These are phyloP conservation scores for Arabidopsis arenosa DNA, from an alignment of 345 rosid species.

Conservation along the genomic window DNA sequence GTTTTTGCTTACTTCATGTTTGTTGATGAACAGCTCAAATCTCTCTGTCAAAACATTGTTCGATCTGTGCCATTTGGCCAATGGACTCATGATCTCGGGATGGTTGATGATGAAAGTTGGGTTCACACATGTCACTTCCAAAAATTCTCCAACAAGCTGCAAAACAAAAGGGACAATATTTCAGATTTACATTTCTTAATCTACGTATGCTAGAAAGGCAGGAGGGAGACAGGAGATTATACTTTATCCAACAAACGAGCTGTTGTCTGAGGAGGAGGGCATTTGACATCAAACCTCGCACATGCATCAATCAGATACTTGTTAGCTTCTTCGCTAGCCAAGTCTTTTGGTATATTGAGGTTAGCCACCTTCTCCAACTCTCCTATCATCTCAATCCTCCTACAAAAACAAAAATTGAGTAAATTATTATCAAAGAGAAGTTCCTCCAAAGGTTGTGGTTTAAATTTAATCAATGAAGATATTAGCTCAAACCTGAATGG, in stretches of 20 bases:
- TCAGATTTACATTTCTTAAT: background rate
- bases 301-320: constrained; percentile 77
- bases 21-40: constrained; percentile 87
- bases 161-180: background rate
- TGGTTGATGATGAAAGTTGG: constrained; percentile 92
- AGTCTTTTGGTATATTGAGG: constrained; percentile 84
- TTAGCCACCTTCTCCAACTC: constrained; percentile 90
- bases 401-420: constrained; percentile 18
- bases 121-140: constrained; percentile 90
- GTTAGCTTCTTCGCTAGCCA: constrained; percentile 81
- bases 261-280: constrained; percentile 93
- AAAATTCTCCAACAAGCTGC: constrained; percentile 95
- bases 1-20: constrained; percentile 69
- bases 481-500: constrained; percentile 75
- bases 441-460: background rate
- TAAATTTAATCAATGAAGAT: background rate
- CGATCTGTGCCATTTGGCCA: constrained; percentile 65
- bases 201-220: background rate
- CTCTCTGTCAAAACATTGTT: constrained; percentile 82
- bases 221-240: constrained; percentile 26
- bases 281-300: constrained; percentile 73
- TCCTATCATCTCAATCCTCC: constrained; percentile 91
- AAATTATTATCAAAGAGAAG: background rate
- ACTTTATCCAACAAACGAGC: constrained; percentile 92
- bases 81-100: constrained; percentile 46